Conservation (phyloP, 1,139 yeast genomes). For the Candida glucosophila region DNA sequence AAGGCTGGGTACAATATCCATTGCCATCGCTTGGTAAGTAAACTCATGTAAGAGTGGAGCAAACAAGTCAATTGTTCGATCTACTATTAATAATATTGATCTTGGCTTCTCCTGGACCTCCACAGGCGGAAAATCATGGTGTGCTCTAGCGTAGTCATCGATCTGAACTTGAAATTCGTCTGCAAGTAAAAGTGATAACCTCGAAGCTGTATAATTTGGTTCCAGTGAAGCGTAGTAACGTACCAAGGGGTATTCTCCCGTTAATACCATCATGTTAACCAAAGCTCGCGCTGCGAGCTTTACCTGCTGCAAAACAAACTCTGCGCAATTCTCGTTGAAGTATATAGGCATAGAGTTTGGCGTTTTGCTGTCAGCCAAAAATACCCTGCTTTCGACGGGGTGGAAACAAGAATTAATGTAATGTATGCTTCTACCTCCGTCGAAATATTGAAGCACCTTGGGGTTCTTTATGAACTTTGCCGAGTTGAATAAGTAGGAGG, state of each 20-base stretch:
- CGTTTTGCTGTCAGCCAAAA: constrained; percentile 26
- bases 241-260: constrained; percentile 85
- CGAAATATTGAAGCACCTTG: constrained; percentile 22
- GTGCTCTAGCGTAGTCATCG: constrained; percentile 65
- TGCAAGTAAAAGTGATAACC: constrained; percentile 69
- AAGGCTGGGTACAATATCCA: constrained; percentile 52
- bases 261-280: constrained; percentile 62
- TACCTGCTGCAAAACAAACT: constrained; percentile 52
- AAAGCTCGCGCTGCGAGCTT: constrained; percentile 52
- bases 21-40: constrained; percentile 89
- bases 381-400: constrained; percentile 33
- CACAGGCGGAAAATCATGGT: constrained; percentile 58
- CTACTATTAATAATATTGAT: constrained; percentile 67
- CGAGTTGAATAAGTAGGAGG: constrained; percentile 17
- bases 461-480: constrained; percentile 24
- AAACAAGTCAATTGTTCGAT: constrained; percentile 73
- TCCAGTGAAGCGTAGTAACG: constrained; percentile 57
- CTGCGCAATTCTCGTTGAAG: constrained; percentile 59
- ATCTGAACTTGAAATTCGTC: constrained; percentile 59
- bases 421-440: constrained; percentile 18
- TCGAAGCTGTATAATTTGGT: constrained; percentile 40
- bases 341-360: constrained; percentile 62
- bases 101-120: constrained; percentile 54
- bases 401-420: constrained; percentile 21
- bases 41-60: constrained; percentile 88